Percentiles rank a stretch among this genome's conserved stretches.
These are phyloP conservation scores for Ormosia semicastrata DNA, from an alignment of 306 rosid genomes.

Conservation along the genomic window DNA sequence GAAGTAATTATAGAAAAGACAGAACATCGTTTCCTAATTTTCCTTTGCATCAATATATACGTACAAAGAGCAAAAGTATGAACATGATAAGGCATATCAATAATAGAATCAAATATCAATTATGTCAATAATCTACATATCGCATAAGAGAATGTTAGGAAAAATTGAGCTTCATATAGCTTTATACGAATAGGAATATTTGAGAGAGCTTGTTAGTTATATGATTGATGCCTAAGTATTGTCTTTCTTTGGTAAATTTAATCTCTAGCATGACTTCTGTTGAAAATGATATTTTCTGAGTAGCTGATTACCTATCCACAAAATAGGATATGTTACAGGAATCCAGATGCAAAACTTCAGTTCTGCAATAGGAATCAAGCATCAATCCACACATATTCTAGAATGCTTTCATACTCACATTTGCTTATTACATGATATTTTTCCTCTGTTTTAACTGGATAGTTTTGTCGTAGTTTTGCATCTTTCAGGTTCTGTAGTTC, in stretches of 20 bases:
- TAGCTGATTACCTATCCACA: not conserved
- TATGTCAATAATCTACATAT: not conserved
- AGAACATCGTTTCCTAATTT: no score
- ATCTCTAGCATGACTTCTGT: not conserved
- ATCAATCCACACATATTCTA: not conserved
- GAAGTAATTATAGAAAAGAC: no score
- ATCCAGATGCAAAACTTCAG: not conserved
- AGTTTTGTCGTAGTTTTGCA: not conserved
- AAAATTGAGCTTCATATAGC: not conserved
- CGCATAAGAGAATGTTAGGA: not conserved
- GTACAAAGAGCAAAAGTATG: no score
- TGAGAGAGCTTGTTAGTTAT: not conserved
- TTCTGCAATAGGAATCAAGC: not conserved
- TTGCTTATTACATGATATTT: not conserved
- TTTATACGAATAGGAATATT: not conserved
- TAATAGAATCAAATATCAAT: not conserved
- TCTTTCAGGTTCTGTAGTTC: not conserved
- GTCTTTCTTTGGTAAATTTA: slow-evolving; percentile 7
- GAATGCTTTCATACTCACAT: not conserved
- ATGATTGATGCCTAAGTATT: not conserved
- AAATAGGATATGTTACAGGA: not conserved
- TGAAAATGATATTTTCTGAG: not conserved
- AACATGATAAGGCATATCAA: no score
- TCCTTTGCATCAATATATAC: no score
- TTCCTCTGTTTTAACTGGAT: not conserved